Conservation (phyloP, 2,329 filamentous ascomycete genomes). For the Trichoderma sp. region DNA sequence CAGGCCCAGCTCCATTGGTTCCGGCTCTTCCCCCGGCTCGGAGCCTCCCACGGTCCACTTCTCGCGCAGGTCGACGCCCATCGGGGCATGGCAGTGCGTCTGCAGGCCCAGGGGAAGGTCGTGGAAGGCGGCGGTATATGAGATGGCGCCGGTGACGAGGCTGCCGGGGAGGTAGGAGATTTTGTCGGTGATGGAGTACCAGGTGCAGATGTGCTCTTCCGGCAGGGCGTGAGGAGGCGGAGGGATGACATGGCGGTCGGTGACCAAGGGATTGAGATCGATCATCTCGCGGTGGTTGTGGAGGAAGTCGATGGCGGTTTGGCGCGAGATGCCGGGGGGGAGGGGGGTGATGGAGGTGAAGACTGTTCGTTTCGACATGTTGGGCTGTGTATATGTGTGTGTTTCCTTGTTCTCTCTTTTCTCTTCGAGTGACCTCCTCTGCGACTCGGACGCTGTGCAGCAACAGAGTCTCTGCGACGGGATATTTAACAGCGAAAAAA, state of each 20-base stretch:
- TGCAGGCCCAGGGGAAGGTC: conserved; percentile 69
- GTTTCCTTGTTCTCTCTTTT: background rate
- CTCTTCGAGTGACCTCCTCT: background rate
- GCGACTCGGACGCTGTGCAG: background rate
- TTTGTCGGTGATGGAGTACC: conserved; percentile 78
- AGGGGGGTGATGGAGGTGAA: conserved; percentile 80
- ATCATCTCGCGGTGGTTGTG: conserved; percentile 82
- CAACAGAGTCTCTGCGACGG: background rate
- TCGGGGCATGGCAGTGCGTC: conserved; percentile 80
- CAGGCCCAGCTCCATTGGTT: conserved; percentile 63
- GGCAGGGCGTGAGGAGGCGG: conserved; percentile 62
- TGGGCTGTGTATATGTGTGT: background rate
- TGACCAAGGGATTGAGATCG: conserved; percentile 79
- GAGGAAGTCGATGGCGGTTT: conserved; percentile 70
- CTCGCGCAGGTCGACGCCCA: conserved; percentile 73
- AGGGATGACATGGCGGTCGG: conserved; percentile 64
- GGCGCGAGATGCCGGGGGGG: conserved; percentile 63
- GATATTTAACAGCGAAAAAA: background rate
- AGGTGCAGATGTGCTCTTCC: conserved; percentile 69
- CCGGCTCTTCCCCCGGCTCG: conserved; percentile 64
- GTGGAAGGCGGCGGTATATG: conserved; percentile 78
- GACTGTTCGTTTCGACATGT: conserved; percentile 65
- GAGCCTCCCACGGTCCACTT: conserved; percentile 75
- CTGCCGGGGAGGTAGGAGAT: conserved; percentile 71
- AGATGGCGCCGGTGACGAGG: conserved; percentile 62